Evolutionary conservation across 2,329 filamentous ascomycete species (phyloP), one percentile per base, ranked within the genome.

Genomic region (Ophiosphaerella herpotricha): DNA sequence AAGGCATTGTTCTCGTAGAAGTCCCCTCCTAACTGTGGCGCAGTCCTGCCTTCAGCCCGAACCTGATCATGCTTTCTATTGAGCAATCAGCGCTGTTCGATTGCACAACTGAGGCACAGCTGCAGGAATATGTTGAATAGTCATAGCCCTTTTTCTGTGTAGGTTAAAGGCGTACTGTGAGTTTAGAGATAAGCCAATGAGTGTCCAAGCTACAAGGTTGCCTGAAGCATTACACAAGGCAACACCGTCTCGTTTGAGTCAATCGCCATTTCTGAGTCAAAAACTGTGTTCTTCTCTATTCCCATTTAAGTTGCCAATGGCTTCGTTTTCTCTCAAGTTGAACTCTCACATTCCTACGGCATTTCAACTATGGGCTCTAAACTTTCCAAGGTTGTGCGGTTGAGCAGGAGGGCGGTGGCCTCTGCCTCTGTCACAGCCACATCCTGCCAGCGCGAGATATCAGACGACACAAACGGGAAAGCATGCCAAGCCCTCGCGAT

Each of bases 321-420:
- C 52, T 26, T 40, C 7, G 21, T 33, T 40, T n/a, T 13, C 5
- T 26, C n/a, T 34, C 1, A n/a, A 34, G 13, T 26, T n/a, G 11
- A 33, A 29, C 11, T 11, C 23, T 26, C 8, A 5, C 14, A 43
- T 6, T 35, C 31, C 36, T 12, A 40, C 14, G 14, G 18, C 33
- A 39, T 51, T 32, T 40, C 39, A 23, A 51, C 38, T 12, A 71
- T 70, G 66, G 68, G 63, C 53, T 66, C 64, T 40, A 62, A 55
- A 46, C 39, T 64, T 21, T 69, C 59, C 47, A 63, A 63, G 39
- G 52, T 58, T 33, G 55, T 56, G 52, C 50, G 53, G 35, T 55
- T 48, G 43, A 59, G 54, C 35, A 54, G 49, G 48, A 50, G 57
- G 40, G 58, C 54, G 55, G 54, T 43, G 46, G 55, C 59, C 54